A percentile compares a stretch with the other conserved stretches of the same genome.
Conservation (phyloP, 2,329 filamentous ascomycete genomes). For the Hypoxylon sp. region DNA sequence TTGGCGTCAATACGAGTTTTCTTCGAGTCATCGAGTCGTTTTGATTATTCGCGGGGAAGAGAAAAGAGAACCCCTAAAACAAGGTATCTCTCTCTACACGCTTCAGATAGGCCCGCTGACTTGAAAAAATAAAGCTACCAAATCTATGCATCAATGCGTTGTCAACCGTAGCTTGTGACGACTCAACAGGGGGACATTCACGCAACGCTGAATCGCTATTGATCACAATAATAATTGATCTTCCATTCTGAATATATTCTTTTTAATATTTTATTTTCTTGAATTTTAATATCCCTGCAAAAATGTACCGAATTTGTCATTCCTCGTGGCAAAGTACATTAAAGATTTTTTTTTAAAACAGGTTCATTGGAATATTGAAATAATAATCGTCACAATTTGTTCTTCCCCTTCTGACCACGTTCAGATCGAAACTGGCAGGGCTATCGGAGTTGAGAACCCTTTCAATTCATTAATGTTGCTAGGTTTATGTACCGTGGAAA, state of each 20-base stretch:
- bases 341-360: neutral
- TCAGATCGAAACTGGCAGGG: neutral
- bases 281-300: slow-evolving; percentile 8
- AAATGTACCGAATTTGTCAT: slow-evolving; percentile 11
- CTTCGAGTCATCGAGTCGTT: slow-evolving; percentile 28
- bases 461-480: neutral
- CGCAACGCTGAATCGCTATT: slow-evolving; percentile 16
- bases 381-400: neutral
- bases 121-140: slow-evolving; percentile 34
- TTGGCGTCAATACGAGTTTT: slow-evolving; percentile 42
- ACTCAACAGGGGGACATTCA: slow-evolving; percentile 33
- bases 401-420: neutral
- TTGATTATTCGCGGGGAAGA: slow-evolving; percentile 18
- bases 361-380: neutral
- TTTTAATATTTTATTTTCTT: slow-evolving; percentile 6
- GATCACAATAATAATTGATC: slow-evolving; percentile 1
- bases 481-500: slow-evolving; percentile 2
- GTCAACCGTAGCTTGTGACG: slow-evolving; percentile 45
- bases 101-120: slow-evolving; percentile 41
- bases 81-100: slow-evolving; percentile 18
- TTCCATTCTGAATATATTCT: slow-evolving; percentile 8
- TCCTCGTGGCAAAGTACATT: slow-evolving; percentile 5
- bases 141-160: slow-evolving; percentile 45
- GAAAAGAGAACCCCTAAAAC: slow-evolving; percentile 9
- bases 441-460: neutral